Percentiles rank a stretch among this genome's conserved stretches.
Evolutionary conservation across 495 filamentous ascomycete species (phyloP).

Genomic region (Aspergillus bertholletiae): DNA sequence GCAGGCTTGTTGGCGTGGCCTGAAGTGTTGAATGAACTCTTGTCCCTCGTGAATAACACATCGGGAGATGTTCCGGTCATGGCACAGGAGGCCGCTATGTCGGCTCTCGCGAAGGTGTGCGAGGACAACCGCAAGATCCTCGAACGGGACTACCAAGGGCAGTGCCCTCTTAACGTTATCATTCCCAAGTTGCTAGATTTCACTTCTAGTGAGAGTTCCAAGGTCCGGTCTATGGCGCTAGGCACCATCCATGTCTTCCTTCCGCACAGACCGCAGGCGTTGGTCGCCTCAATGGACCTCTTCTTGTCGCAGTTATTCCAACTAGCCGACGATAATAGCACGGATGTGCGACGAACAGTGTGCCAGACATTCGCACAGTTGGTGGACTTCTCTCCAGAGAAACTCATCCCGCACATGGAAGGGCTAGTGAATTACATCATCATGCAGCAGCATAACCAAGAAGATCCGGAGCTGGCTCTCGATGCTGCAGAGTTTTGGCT

Average conservation of each 20-base stretch:
- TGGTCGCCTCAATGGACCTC: conserved; percentile 71
- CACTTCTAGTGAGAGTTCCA: conserved; percentile 66
- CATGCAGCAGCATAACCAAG: conserved; percentile 74
- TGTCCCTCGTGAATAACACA: conserved; percentile 71
- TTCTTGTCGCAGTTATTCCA: conserved; percentile 79
- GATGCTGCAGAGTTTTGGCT: conserved; percentile 99
- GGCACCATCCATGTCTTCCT: conserved; percentile 89
- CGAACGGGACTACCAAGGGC: conserved; percentile 79
- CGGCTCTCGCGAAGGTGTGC: conserved; percentile 88
- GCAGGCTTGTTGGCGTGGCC: conserved; percentile 91
- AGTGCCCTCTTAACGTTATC: conserved; percentile 81
- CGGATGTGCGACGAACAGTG: conserved; percentile 83
- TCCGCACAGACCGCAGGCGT: conserved; percentile 70
- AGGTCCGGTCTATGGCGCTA: conserved; percentile 75
- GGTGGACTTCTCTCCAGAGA: conserved; percentile 85
- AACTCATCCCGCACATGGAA: conserved; percentile 81
- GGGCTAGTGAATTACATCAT: conserved; percentile 93
- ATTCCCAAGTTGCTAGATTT: conserved; percentile 90
- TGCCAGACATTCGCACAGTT: conserved; percentile 91
- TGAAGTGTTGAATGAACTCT: conserved; percentile 76
- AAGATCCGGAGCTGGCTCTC: conserved; percentile 86
- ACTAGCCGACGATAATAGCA: conserved; percentile 67
- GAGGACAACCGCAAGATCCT: conserved; percentile 89
- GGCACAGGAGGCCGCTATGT: conserved; percentile 91
- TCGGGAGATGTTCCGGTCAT: conserved; percentile 60